Percentiles rank a stretch among this genome's conserved stretches.
Conservation (phyloP, 129 eudicot species). For the Helianthus tuberosus region DNA sequence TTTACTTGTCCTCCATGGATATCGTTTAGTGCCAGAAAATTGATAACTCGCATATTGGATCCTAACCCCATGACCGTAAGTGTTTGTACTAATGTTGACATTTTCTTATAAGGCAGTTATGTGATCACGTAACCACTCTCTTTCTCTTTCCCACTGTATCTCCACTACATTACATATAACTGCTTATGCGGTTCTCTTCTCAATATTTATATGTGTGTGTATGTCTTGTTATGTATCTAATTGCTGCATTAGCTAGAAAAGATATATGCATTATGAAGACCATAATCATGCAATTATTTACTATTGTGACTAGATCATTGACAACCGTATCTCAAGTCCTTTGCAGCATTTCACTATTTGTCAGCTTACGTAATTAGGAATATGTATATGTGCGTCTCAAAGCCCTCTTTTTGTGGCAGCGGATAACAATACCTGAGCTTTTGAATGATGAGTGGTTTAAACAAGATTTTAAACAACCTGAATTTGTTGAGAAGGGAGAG, state of each 20-base stretch:
- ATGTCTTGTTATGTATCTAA: background rate
- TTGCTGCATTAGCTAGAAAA: background rate
- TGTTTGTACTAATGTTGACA: background rate
- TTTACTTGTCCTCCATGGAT: slow-evolving; percentile 98
- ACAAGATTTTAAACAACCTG: slow-evolving; percentile 75
- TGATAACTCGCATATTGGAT: slow-evolving; percentile 79
- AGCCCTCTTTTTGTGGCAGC: slow-evolving; percentile 48
- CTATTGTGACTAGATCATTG: background rate
- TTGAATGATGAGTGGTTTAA: slow-evolving; percentile 92
- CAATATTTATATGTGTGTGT: too few species aligned
- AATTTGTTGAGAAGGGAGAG: slow-evolving; percentile 79
- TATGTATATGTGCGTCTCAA: slow-evolving; percentile 15
- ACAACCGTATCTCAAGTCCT: background rate
- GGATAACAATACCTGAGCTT: slow-evolving; percentile 82
- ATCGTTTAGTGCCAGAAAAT: slow-evolving; percentile 81
- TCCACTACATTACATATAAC: too few species aligned
- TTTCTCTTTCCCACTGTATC: too few species aligned
- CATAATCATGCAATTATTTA: background rate
- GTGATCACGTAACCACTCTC: too few species aligned
- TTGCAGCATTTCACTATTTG: background rate
- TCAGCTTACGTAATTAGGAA: background rate
- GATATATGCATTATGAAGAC: background rate
- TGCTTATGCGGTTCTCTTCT: too few species aligned
- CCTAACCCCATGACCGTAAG: slow-evolving; percentile 92
- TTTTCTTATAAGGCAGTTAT: background rate